Percentiles rank a stretch among this genome's conserved stretches.
These are phyloP conservation scores for Naganishia kalamii DNA, from an alignment of 768 basidiomycete species.

Conservation along the genomic window DNA sequence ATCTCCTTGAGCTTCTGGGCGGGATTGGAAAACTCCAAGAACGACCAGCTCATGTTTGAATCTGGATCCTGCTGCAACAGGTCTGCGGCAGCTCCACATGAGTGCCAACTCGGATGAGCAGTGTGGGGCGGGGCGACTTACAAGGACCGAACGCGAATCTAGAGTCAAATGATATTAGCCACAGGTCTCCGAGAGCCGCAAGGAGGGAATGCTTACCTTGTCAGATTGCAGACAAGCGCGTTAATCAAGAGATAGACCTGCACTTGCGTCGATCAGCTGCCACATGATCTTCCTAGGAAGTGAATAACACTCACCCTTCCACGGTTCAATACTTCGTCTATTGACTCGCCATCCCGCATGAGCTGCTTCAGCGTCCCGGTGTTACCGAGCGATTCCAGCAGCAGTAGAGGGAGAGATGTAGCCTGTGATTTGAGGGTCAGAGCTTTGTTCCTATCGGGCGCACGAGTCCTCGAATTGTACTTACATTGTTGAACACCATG, in stretches of 20 bases:
- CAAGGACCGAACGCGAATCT: constrained; percentile 38
- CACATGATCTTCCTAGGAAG: neutral
- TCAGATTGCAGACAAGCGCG: constrained; percentile 42
- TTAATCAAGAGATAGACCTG: constrained; percentile 42
- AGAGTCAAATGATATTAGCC: neutral
- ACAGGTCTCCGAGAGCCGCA: too few species aligned
- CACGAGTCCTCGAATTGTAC: neutral
- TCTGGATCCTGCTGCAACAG: constrained; percentile 31
- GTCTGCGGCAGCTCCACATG: constrained; percentile 2
- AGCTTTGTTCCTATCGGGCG: too few species aligned
- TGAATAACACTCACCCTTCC: constrained; percentile 27
- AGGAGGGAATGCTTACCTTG: constrained; percentile 20
- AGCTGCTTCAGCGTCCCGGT: constrained; percentile 40
- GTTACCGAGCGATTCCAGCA: constrained; percentile 36
- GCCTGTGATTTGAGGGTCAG: constrained; percentile 1
- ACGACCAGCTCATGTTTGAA: constrained; percentile 31
- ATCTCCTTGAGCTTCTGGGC: constrained; percentile 21
- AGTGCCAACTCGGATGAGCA: neutral
- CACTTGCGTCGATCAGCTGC: neutral
- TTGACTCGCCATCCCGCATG: constrained; percentile 24
- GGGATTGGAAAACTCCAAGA: constrained; percentile 29
- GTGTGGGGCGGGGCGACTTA: constrained; percentile 4
- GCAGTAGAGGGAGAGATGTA: constrained; percentile 41
- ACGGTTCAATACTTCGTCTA: constrained; percentile 31
- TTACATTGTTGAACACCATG: constrained; percentile 45